phyloP scores from a whole-genome alignment of 352 stramenopile species.

The Pythium volutum region DNA sequence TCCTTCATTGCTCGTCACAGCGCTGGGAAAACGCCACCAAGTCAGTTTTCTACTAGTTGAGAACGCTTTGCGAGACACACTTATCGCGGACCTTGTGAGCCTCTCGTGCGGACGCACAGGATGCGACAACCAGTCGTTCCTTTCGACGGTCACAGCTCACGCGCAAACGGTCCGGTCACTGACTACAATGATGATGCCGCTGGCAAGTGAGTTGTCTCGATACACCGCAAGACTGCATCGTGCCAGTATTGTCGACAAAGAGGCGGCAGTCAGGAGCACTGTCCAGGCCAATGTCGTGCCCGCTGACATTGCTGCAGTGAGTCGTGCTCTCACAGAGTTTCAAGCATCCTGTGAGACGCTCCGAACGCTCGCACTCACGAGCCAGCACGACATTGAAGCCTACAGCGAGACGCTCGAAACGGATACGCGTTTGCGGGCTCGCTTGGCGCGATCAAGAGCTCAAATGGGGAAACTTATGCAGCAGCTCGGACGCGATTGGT shows the following conservation, averaged over 20 bases:
- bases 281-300: not conserved
- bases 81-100: conserved; percentile 11
- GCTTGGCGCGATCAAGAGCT: conserved; percentile 1
- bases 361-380: conserved; percentile 35
- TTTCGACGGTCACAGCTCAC: not conserved
- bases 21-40: conserved; percentile 47
- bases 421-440: conserved; percentile 7
- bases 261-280: not conserved
- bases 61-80: conserved; percentile 6
- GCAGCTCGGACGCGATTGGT: conserved; percentile 23
- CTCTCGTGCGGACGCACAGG: not conserved
- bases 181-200: not conserved
- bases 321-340: conserved; percentile 17
- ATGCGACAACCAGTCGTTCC: not conserved
- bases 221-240: not conserved
- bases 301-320: conserved; percentile 1
- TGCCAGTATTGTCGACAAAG: not conserved
- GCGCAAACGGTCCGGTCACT: not conserved
- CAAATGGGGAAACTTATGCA: conserved; percentile 27
- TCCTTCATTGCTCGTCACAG: conserved; percentile 57
- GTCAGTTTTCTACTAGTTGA: conserved; percentile 38
- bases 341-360: conserved; percentile 53
- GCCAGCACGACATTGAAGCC: conserved; percentile 36
- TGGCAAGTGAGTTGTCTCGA: not conserved
- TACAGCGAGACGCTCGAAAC: not conserved